A percentile compares a stretch with the other conserved stretches of the same genome.
Conservation (phyloP, 2,329 filamentous ascomycete genomes). For the Monosporascus sp. region DNA sequence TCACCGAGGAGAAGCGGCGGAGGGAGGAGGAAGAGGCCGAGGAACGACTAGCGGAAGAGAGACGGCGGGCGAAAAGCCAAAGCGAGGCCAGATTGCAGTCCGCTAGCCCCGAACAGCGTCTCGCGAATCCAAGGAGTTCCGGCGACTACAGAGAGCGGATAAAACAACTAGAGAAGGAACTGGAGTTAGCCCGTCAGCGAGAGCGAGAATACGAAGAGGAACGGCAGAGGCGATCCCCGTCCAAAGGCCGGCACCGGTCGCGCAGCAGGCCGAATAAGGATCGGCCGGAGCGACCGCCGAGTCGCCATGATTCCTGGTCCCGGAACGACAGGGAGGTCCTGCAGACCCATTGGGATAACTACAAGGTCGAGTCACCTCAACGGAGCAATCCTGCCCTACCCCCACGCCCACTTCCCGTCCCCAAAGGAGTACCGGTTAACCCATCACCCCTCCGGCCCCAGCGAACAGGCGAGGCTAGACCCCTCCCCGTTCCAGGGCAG, state of each 20-base stretch:
- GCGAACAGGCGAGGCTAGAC: conserved; percentile 39
- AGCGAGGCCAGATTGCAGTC: conserved; percentile 62
- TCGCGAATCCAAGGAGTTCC: background rate
- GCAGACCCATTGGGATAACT: conserved; percentile 45
- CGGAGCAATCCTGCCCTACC: conserved; percentile 13
- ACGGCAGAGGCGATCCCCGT: conserved; percentile 43
- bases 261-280: conserved; percentile 32
- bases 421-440: conserved; percentile 25
- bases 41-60: conserved; percentile 60
- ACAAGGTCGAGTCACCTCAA: conserved; percentile 12
- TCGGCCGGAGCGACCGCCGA: conserved; percentile 32
- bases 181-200: conserved; percentile 56
- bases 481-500: conserved; percentile 44
- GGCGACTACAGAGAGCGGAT: conserved; percentile 61
- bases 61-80: conserved; percentile 51
- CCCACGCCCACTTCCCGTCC: conserved; percentile 37
- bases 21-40: conserved; percentile 71
- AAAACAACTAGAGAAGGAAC: conserved; percentile 70
- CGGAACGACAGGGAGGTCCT: conserved; percentile 60
- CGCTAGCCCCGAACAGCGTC: too few species aligned
- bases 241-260: conserved; percentile 34
- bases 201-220: conserved; percentile 58
- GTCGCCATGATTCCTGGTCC: conserved; percentile 60
- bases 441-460: conserved; percentile 26
- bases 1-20: conserved; percentile 66